Evolutionary conservation across 2,329 filamentous ascomycete species (phyloP).

Genomic region (Curvularia sp.): DNA sequence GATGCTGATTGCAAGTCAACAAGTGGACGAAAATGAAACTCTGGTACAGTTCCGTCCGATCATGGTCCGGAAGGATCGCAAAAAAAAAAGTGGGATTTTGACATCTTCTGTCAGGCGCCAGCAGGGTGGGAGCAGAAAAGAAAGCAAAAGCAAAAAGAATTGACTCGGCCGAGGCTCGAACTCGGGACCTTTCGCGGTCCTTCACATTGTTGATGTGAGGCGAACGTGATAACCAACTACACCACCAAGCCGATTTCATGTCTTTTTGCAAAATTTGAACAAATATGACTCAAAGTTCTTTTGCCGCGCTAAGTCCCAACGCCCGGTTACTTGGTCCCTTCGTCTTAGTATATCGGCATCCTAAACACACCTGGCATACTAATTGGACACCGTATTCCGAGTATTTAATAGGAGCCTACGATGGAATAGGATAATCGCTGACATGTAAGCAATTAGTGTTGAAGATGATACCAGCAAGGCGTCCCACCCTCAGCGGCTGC

Average conservation of each 20-base stretch:
- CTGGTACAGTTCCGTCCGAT: too few species aligned
- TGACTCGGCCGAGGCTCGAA: constrained; percentile 36
- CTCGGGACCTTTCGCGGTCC: constrained; percentile 34
- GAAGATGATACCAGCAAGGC: background rate
- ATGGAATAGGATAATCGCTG: background rate
- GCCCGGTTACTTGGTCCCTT: too few species aligned
- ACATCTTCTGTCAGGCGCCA: background rate
- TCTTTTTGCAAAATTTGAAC: background rate
- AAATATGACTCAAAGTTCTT: background rate
- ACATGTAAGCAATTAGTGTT: background rate
- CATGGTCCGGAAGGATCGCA: background rate
- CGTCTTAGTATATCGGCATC: too few species aligned
- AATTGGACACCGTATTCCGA: too few species aligned
- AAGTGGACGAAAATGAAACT: too few species aligned
- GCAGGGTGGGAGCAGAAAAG: background rate
- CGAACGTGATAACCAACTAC: constrained; percentile 41
- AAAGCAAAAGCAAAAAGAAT: constrained; percentile 6
- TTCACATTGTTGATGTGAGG: constrained; percentile 25
- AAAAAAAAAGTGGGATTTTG: background rate
- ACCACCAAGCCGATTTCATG: constrained; percentile 28
- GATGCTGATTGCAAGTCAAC: background rate
- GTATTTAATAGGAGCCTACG: background rate
- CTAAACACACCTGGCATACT: too few species aligned
- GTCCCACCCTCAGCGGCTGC: background rate
- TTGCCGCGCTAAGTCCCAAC: too few species aligned